Base-by-base conservation (phyloP, 139 green algal genomes). In the Pseudopediastrum boryanum region DNA sequence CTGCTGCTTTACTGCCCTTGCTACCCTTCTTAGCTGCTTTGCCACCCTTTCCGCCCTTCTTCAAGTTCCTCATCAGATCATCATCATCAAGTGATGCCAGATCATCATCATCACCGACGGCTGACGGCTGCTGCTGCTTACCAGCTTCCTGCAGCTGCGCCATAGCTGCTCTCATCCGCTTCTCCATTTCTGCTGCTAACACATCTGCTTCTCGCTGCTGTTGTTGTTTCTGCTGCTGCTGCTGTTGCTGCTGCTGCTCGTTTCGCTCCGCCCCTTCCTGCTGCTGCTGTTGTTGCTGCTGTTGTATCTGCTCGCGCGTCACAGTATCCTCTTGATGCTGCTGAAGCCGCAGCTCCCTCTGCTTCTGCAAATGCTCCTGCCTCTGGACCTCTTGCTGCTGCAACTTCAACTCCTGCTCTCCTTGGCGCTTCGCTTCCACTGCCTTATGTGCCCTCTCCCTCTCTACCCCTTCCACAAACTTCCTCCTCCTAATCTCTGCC, bases 151-250 rank as follows among this genome's bases (percentile, higher is more conserved):
- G 41, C 43, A 43, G 27, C 33, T 46, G 3, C 10, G 33, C 62
- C 31, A 29, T 46, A 38, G 27, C 62, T 2, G 31, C 31, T 69
- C n/a, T 33, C 33, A 48, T 42, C 63, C 12, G 35, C 35, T 59
- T 36, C 25, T 67, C 50, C 50, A 25, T 16, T 58, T 58, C 48
- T 19, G 16, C 16, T 19, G 48, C 16, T 19, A 16, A 58, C 16
- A 27, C 48, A 16, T 58, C 48, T 19, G 16, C 48, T 19, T 19
- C 16, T 58, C 16, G 70, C 51, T 67, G 70, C 54, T 27, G 38
- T 2, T 62, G 72, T 42, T 79, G 72, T 13, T 13, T 42, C 2
- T 71, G 61, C 27, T 71, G 51, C 71, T 56, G 71, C 50, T 54
- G 70, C 4, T 39, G 69, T 10, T 29, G 29, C 46, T 35, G 27